phyloP scores from a whole-genome alignment of 1,139 yeast genomes.

The Suzukiozyma palmioleophila region DNA sequence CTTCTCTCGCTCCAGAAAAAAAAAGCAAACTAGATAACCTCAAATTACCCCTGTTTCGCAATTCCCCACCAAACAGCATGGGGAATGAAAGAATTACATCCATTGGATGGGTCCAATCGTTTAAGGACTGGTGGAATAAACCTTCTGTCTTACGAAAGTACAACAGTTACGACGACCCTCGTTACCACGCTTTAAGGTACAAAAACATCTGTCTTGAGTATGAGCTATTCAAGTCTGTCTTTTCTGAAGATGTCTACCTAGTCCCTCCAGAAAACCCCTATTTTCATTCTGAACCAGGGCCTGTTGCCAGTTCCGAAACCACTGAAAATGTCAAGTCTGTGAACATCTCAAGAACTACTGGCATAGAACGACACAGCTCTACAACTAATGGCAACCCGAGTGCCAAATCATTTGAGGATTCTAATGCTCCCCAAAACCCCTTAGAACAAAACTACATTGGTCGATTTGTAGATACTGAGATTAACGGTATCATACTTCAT shows the following conservation, averaged over 20 bases:
- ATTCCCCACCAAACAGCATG: too few species aligned
- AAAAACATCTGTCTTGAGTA: constrained; percentile 25
- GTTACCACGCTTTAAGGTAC: constrained; percentile 17
- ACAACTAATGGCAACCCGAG: constrained; percentile 1
- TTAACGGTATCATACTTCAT: constrained; percentile 32
- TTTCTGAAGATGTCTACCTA: constrained; percentile 27
- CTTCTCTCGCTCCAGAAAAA: too few species aligned
- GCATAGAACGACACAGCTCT: not conserved
- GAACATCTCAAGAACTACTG: not conserved
- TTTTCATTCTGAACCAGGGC: not conserved
- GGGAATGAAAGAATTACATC: constrained; percentile 12
- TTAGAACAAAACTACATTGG: constrained; percentile 12
- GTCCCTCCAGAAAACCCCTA: constrained; percentile 13
- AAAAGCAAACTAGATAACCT: too few species aligned
- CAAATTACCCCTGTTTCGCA: too few species aligned
- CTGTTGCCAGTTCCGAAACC: not conserved
- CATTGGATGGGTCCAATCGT: constrained; percentile 24
- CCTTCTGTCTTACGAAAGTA: constrained; percentile 19
- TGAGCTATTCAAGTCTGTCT: constrained; percentile 30
- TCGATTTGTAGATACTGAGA: constrained; percentile 26
- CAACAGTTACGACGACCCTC: constrained; percentile 12
- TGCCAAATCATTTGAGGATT: constrained; percentile 5
- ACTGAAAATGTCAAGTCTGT: not conserved
- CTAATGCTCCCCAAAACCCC: not conserved
- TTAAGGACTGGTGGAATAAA: constrained; percentile 40